Conservation (phyloP, 164 flowering plant species). For the Dillenia suffruticosa region DNA sequence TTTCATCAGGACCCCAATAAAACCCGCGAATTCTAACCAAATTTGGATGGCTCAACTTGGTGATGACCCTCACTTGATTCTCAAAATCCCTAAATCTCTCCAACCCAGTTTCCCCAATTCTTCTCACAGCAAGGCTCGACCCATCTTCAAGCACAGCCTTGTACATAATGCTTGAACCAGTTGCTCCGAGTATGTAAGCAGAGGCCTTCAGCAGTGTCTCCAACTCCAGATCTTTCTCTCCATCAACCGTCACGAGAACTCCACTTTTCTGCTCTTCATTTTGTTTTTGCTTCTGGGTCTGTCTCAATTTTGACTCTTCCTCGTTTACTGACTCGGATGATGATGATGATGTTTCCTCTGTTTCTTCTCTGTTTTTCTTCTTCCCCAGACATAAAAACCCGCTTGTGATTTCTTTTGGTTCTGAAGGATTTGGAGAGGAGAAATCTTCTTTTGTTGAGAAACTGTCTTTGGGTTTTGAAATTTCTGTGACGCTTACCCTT, state of each 20-base stretch:
- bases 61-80: slow-evolving; percentile 58
- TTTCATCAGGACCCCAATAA: slow-evolving; percentile 90
- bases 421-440: slow-evolving; percentile 7
- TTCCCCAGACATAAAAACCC: slow-evolving; percentile 38
- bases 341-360: slow-evolving; percentile 32
- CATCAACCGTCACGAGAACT: slow-evolving; percentile 63
- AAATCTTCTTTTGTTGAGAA: slow-evolving; percentile 11
- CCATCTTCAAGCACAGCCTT: slow-evolving; percentile 82
- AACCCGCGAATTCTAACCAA: slow-evolving; percentile 78
- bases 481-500: slow-evolving; percentile 13
- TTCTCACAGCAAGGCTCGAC: slow-evolving; percentile 48
- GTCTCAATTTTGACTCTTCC: slow-evolving; percentile 15
- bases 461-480: background rate
- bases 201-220: slow-evolving; percentile 86
- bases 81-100: slow-evolving; percentile 80
- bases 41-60: slow-evolving; percentile 85
- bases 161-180: slow-evolving; percentile 87
- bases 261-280: slow-evolving; percentile 30
- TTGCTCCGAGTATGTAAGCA: slow-evolving; percentile 87
- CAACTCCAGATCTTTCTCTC: slow-evolving; percentile 69
- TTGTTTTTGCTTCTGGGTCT: slow-evolving; percentile 9
- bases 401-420: slow-evolving; percentile 2
- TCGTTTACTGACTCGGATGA: slow-evolving; percentile 14
- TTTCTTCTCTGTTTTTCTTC: slow-evolving; percentile 26
- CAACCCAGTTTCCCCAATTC: slow-evolving; percentile 60